Evolutionary conservation across 495 filamentous ascomycete species (phyloP).

Genomic region (Penicillium manginii): DNA sequence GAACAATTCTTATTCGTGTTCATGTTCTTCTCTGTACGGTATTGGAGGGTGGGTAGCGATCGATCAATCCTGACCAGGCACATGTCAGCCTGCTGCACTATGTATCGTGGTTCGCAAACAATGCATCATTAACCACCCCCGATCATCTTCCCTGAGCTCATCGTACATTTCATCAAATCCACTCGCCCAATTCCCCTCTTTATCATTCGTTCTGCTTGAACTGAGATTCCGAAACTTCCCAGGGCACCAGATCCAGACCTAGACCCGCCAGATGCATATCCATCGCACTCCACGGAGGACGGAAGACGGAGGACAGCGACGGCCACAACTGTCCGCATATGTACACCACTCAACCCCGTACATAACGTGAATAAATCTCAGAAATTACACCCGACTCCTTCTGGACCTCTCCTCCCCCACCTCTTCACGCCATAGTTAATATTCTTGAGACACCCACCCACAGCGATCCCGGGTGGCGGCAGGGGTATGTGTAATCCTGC

Average conservation of each 20-base stretch:
- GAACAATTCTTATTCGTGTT: too few relatives aligned
- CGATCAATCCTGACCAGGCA: constrained; percentile 2
- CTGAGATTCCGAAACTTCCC: constrained; percentile 5
- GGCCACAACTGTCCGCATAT: neutral
- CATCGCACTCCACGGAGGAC: neutral
- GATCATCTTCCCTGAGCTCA: neutral
- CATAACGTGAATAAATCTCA: neutral
- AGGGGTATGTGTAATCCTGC: constrained; percentile 21
- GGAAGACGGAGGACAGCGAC: constrained; percentile 1
- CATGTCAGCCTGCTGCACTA: neutral
- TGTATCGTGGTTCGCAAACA: neutral
- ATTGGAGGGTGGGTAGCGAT: neutral
- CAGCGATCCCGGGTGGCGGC: constrained; percentile 17
- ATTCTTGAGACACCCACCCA: constrained; percentile 22
- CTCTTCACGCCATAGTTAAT: constrained; percentile 8
- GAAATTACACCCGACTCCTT: neutral
- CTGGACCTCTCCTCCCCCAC: constrained; percentile 1
- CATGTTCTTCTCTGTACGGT: neutral
- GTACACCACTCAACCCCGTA: too few relatives aligned
- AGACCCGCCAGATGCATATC: neutral
- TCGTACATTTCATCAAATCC: neutral
- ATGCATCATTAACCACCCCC: too few relatives aligned
- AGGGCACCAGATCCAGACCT: neutral
- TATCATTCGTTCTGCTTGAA: neutral
- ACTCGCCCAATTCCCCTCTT: neutral